Percentiles rank a stretch among this genome's conserved stretches.
phyloP scores from a whole-genome alignment of 2,329 filamentous ascomycete genomes.

The Scedosporium apiospermum region DNA sequence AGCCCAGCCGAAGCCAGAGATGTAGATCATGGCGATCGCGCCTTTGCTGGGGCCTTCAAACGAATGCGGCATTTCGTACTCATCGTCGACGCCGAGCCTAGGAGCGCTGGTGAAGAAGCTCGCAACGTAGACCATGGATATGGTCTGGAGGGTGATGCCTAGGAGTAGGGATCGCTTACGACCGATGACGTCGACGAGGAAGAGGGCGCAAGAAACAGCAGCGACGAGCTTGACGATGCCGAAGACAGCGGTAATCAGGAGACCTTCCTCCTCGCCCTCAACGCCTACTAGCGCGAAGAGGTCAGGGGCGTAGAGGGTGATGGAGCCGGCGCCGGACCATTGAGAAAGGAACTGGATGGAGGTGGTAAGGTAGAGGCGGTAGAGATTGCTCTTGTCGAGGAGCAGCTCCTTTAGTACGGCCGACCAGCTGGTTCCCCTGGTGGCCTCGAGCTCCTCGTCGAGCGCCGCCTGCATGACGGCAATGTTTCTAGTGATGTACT shows the following conservation, averaged over 20 bases:
- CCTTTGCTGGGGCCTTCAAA: slow-evolving; percentile 51
- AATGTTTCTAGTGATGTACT: slow-evolving; percentile 54
- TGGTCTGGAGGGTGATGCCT: slow-evolving; percentile 50
- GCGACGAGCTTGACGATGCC: slow-evolving; percentile 64
- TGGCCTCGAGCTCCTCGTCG: slow-evolving; percentile 63
- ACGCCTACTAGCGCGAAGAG: slow-evolving; percentile 66
- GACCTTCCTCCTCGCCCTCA: slow-evolving; percentile 55
- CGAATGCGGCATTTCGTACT: slow-evolving; percentile 32
- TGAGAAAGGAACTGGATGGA: slow-evolving; percentile 64
- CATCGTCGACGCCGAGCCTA: slow-evolving; percentile 38
- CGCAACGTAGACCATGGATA: slow-evolving; percentile 55
- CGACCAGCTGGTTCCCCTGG: slow-evolving; percentile 51
- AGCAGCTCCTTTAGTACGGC: slow-evolving; percentile 63
- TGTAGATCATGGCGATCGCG: slow-evolving; percentile 65
- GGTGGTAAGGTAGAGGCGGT: slow-evolving; percentile 59
- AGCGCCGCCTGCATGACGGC: slow-evolving; percentile 55
- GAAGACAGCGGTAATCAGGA: slow-evolving; percentile 67
- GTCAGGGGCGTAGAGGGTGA: slow-evolving; percentile 68
- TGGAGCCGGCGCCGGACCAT: slow-evolving; percentile 63
- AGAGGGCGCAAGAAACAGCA: slow-evolving; percentile 60
- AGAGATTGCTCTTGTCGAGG: slow-evolving; percentile 57
- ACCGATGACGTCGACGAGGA: slow-evolving; percentile 71
- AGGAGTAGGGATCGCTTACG: slow-evolving; percentile 57
- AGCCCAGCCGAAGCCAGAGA: slow-evolving; percentile 61
- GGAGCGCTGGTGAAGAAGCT: slow-evolving; percentile 55